Evolutionary conservation across 1,139 yeast genomes (phyloP).

Genomic region (Yamadazyma atmosphaerica): DNA sequence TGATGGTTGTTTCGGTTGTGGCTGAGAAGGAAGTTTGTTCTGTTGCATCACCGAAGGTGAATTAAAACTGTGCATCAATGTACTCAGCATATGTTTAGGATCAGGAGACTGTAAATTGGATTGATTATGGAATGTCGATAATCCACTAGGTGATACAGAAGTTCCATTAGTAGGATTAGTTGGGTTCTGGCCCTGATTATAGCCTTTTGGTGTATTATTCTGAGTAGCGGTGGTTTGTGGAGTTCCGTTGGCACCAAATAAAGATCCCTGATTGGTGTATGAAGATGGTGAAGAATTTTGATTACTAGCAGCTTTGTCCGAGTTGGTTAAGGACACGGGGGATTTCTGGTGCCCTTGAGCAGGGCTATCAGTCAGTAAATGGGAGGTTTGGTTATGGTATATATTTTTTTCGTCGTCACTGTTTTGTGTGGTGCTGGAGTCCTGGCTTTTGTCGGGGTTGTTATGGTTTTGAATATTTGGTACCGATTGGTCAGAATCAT

Average conservation of each 20-base stretch:
- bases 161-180: background rate
- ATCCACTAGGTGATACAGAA: slow-evolving; percentile 1
- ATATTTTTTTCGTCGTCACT: background rate
- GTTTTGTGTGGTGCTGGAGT: background rate
- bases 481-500: background rate
- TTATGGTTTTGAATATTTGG: background rate
- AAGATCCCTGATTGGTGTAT: background rate
- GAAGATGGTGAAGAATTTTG: background rate
- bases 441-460: background rate
- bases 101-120: slow-evolving; percentile 1
- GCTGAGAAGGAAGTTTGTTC: background rate
- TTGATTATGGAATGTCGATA: background rate
- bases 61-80: background rate
- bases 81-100: background rate
- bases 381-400: background rate
- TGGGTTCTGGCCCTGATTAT: background rate
- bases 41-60: background rate
- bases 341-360: background rate
- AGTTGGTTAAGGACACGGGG: background rate
- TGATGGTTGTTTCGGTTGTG: slow-evolving; percentile 1
- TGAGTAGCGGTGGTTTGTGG: background rate
- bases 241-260: background rate
- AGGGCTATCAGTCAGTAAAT: background rate
- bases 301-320: background rate
- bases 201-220: background rate